Percentiles rank a stretch among this genome's conserved stretches.
Conservation (phyloP, 305 asterid genomes). For the Rubia peregrina region DNA sequence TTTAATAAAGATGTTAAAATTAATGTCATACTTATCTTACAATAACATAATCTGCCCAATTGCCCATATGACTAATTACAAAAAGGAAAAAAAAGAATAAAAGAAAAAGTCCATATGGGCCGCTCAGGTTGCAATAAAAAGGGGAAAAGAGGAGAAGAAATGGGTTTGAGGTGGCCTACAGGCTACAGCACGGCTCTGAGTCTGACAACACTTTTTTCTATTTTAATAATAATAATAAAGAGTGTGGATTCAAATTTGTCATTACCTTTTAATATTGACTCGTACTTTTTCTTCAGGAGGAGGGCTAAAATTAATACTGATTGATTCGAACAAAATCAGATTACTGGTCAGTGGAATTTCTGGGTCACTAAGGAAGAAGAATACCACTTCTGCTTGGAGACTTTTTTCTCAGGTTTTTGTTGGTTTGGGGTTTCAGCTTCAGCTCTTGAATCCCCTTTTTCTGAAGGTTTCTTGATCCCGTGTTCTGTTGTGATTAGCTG, state of each 20-base stretch:
- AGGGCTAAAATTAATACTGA: neutral
- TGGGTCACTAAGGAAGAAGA: constrained; percentile 10
- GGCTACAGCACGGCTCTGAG: neutral
- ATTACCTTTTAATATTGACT: neutral
- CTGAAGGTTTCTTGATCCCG: neutral
- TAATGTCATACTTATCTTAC: neutral
- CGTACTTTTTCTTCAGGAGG: neutral
- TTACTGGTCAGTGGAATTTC: constrained; percentile 9
- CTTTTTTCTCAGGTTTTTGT: neutral
- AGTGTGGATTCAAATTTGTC: constrained; percentile 2
- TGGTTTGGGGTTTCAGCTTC: neutral
- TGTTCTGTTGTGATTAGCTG: neutral
- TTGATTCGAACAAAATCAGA: neutral
- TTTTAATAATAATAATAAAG: neutral
- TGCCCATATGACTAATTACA: neutral
- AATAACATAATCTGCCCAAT: neutral
- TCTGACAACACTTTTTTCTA: neutral
- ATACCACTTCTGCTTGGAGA: neutral
- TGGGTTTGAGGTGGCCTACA: neutral
- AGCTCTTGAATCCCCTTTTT: neutral
- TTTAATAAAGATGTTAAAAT: neutral
- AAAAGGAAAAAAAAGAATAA: neutral
- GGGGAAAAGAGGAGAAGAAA: neutral
- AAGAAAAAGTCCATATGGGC: neutral
- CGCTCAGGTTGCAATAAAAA: neutral